Percentiles rank a stretch among this genome's conserved stretches.
Evolutionary conservation across 139 green algal genomes (phyloP).

Genomic region (Chlamydomonas sp.): DNA sequence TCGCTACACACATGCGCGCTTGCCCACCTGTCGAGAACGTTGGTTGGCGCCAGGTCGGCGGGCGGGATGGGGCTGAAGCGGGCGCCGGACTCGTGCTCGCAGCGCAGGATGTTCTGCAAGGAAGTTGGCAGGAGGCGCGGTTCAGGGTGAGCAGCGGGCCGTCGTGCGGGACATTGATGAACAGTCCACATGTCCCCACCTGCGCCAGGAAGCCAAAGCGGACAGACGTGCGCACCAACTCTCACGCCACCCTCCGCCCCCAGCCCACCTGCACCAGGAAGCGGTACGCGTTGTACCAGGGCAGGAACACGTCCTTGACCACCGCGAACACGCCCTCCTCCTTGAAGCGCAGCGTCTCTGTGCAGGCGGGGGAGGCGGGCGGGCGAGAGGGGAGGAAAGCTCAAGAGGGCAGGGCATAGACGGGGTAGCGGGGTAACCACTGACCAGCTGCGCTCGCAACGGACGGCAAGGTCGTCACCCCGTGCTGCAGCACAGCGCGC

Average conservation of each 20-base stretch:
- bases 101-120: conserved; percentile 86
- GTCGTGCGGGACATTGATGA: neutral
- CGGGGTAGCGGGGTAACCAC: too few relatives aligned
- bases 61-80: conserved; percentile 37
- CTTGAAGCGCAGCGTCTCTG: conserved; percentile 60
- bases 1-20: too few relatives aligned
- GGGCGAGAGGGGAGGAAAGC: neutral
- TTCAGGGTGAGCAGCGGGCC: neutral
- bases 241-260: neutral
- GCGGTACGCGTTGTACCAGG: conserved; percentile 77
- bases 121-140: neutral
- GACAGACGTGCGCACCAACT: neutral
- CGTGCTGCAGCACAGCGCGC: too few relatives aligned
- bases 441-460: too few relatives aligned
- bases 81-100: conserved; percentile 22
- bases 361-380: too few relatives aligned
- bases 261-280: conserved; percentile 66
- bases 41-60: conserved; percentile 58
- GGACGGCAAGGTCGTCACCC: too few relatives aligned
- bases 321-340: conserved; percentile 96
- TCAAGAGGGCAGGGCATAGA: too few relatives aligned
- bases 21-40: conserved; percentile 85
- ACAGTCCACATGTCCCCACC: neutral
- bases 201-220: neutral
- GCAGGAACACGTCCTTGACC: conserved; percentile 98